Base-by-base conservation (phyloP, 768 basidiomycete species). In the Lactarius hengduanensis region DNA sequence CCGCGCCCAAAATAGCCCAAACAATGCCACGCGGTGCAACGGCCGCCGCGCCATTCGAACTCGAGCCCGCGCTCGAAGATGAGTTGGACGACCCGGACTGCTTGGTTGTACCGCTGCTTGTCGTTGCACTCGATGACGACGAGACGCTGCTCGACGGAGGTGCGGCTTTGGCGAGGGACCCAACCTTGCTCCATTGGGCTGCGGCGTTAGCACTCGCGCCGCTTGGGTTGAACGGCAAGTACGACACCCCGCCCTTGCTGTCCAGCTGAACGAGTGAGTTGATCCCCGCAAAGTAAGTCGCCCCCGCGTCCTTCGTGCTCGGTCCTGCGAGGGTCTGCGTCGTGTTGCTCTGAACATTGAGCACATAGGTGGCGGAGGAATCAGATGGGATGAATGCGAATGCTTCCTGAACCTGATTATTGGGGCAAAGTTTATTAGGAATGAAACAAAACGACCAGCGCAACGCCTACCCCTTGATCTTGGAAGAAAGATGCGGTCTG, bases 311-410 rank as follows among this genome's bases (percentile, higher is more conserved):
- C 72, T 89, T 86, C 34, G 77, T 76, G 0, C 81, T 72, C 1
- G 91, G 90, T 34, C 84, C 88, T 22, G 83, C 78, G 41, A 91
- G 77, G 0, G 79, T 77, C 67, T 83, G 79, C 2, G 91, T 91
- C 9, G 83, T 82, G 77, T 92, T 92, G 67, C 78, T 82, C 86
- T 85, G 80, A 64, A 91, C 88, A 72, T 91, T 86, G 74, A 91
- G 78, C 57, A 93, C 82, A 71, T 89, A 92, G n/a, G 87, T 87
- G 28, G 80, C 79, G 20, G 84, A 86, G 68, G 85, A 84, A 73
- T 93, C 88, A 73, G 87, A 81, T 22, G 92, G 91, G 66, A 93
- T 81, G 77, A 86, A 94, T 2, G 88, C 89, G 72, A 93, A 88
- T 74, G 90, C 86, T 64, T 86, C 80, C 71, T 91, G 90, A 16